Conservation (phyloP, 2,329 filamentous ascomycete genomes). For the Lachnellula suecica region DNA sequence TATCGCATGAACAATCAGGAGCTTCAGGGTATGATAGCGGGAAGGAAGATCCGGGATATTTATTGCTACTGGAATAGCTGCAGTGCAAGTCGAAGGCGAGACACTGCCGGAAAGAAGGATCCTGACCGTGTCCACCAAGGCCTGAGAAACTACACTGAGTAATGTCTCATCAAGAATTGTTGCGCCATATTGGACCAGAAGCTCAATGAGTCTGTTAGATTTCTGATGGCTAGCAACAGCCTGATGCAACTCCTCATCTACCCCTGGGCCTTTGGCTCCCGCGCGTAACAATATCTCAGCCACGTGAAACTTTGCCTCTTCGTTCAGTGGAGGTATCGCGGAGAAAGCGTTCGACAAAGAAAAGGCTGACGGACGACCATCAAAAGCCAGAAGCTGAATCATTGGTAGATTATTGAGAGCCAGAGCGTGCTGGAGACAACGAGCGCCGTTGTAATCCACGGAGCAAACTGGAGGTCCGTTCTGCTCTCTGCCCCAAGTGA, state of each 20-base stretch:
- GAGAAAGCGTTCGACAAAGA: conserved; percentile 15
- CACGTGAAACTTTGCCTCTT: conserved; percentile 8
- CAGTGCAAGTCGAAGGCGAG: not conserved
- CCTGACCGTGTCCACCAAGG: conserved; percentile 6
- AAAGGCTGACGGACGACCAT: conserved; percentile 14
- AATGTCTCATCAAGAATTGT: conserved; percentile 10
- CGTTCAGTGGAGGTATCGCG: conserved; percentile 9
- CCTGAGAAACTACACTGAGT: conserved; percentile 10
- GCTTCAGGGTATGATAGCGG: conserved; percentile 46
- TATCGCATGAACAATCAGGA: conserved; percentile 47
- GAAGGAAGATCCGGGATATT: conserved; percentile 40
- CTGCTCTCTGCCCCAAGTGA: conserved; percentile 15
- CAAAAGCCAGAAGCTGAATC: conserved; percentile 11
- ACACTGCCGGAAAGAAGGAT: conserved; percentile 7
- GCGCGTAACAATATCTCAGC: conserved; percentile 13
- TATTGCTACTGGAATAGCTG: conserved; percentile 49
- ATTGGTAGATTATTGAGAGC: conserved; percentile 9
- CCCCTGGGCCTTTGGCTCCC: conserved; percentile 16
- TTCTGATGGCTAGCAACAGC: conserved; percentile 3
- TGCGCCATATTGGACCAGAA: conserved; percentile 12
- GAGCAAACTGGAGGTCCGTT: conserved; percentile 17
- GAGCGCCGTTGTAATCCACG: conserved; percentile 25
- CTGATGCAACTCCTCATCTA: conserved; percentile 10
- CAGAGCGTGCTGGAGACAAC: conserved; percentile 22
- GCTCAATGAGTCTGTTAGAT: conserved; percentile 12